Conservation (phyloP, 345 rosid species). For the Boechera retrofracta region DNA sequence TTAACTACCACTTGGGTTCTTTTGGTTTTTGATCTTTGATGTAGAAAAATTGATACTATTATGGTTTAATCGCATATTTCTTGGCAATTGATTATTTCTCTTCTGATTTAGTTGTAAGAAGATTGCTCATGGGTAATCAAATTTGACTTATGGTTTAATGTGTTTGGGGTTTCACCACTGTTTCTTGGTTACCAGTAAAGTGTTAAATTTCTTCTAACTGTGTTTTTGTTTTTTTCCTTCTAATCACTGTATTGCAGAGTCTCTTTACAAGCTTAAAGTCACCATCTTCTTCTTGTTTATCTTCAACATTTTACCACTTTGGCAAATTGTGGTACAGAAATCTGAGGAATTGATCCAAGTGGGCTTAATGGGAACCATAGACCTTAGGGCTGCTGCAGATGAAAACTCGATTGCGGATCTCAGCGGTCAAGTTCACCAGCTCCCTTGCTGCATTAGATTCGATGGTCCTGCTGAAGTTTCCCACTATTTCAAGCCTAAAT, state of each 20-base stretch:
- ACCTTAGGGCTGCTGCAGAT: constrained; percentile 39
- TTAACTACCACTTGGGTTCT: no score
- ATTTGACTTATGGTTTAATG: no score
- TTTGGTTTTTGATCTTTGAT: no score
- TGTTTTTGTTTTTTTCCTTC: neutral
- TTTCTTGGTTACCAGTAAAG: no score
- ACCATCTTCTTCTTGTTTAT: neutral
- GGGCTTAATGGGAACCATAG: constrained; percentile 49
- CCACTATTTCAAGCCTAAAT: constrained; percentile 78
- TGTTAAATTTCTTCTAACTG: neutral
- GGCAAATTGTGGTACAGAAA: constrained; percentile 14
- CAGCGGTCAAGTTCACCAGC: constrained; percentile 64
- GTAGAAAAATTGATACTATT: no score
- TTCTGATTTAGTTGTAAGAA: neutral
- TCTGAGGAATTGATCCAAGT: constrained; percentile 6
- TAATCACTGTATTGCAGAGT: neutral
- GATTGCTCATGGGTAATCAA: no score
- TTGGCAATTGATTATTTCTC: no score
- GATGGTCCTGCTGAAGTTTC: constrained; percentile 75
- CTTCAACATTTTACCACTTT: neutral
- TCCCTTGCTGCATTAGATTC: constrained; percentile 86
- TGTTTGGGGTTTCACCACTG: no score
- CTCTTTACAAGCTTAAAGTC: neutral
- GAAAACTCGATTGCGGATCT: constrained; percentile 47
- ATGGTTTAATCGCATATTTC: no score